phyloP scores from a whole-genome alignment of 805 yeast species.

The Wickerhamiella azymoides region DNA sequence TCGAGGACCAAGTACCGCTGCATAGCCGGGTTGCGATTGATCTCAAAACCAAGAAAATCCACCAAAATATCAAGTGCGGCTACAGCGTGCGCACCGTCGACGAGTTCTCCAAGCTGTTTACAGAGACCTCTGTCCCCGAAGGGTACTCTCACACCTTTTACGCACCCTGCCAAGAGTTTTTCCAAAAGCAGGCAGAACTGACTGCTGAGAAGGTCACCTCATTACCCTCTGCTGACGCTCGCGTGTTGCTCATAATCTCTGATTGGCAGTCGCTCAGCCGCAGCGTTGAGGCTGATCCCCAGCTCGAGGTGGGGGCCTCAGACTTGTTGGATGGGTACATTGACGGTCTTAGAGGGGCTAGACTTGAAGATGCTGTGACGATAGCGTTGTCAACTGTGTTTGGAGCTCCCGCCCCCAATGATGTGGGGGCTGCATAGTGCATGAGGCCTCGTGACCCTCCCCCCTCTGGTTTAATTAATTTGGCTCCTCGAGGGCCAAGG shows the following conservation, averaged over 20 bases:
- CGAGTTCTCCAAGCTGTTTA: constrained; percentile 48
- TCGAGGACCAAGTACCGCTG: constrained; percentile 49
- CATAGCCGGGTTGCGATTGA: constrained; percentile 77
- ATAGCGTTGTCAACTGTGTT: constrained; percentile 22
- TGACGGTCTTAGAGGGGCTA: constrained; percentile 38
- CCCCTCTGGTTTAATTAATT: not conserved
- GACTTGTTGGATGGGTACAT: constrained; percentile 59
- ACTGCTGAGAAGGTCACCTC: constrained; percentile 20
- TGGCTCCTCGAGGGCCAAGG: not conserved
- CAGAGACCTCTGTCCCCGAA: constrained; percentile 47
- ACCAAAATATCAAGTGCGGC: constrained; percentile 46
- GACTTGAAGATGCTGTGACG: constrained; percentile 59
- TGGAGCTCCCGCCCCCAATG: not conserved
- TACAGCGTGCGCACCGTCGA: constrained; percentile 59
- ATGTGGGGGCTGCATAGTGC: not conserved
- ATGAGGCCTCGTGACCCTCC: not conserved
- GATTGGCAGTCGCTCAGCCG: constrained; percentile 42
- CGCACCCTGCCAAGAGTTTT: constrained; percentile 57
- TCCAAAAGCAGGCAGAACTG: constrained; percentile 19
- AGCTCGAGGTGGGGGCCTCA: constrained; percentile 36
- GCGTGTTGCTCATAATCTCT: constrained; percentile 41
- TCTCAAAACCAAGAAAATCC: constrained; percentile 42
- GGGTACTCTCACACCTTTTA: constrained; percentile 62
- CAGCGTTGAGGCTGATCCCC: constrained; percentile 41
- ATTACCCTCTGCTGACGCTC: constrained; percentile 14